These are phyloP conservation scores for Gossypium longicalyx DNA, from an alignment of 345 rosid species.

Conservation along the genomic window DNA sequence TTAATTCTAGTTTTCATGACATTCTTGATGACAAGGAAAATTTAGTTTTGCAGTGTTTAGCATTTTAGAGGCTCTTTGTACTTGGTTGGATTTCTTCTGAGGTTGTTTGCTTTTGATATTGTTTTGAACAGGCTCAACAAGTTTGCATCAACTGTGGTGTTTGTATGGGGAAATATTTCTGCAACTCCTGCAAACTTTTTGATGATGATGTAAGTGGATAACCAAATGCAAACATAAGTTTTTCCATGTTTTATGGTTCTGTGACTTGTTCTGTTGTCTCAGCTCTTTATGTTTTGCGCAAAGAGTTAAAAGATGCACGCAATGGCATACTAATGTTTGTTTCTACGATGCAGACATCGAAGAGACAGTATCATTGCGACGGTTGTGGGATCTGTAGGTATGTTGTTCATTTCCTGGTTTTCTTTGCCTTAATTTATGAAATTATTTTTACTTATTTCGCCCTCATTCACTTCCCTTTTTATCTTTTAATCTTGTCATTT, in stretches of 20 bases:
- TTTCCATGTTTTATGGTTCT: background rate
- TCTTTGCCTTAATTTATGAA: background rate
- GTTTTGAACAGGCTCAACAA: slow-evolving; percentile 55
- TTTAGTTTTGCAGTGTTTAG: background rate
- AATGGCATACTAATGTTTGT: background rate
- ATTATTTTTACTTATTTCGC: background rate
- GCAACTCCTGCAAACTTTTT: slow-evolving; percentile 67
- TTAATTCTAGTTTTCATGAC: background rate
- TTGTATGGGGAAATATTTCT: slow-evolving; percentile 83
- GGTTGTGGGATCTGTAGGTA: slow-evolving; percentile 98
- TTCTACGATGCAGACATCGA: slow-evolving; percentile 47
- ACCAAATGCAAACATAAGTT: background rate
- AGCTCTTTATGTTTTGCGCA: background rate
- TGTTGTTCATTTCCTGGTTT: background rate
- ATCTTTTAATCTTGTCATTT: background rate
- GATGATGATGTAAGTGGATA: slow-evolving; percentile 75
- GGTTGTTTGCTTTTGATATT: background rate
- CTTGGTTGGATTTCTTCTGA: background rate
- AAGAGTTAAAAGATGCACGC: background rate
- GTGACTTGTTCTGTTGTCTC: background rate
- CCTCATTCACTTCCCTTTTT: background rate
- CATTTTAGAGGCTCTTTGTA: background rate
- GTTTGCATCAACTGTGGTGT: slow-evolving; percentile 70
- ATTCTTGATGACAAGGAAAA: background rate
- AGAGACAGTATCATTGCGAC: slow-evolving; percentile 77